phyloP scores from a whole-genome alignment of 1,284 basidiomycete genomes.

The Mycosarcoma mackinlayi region DNA sequence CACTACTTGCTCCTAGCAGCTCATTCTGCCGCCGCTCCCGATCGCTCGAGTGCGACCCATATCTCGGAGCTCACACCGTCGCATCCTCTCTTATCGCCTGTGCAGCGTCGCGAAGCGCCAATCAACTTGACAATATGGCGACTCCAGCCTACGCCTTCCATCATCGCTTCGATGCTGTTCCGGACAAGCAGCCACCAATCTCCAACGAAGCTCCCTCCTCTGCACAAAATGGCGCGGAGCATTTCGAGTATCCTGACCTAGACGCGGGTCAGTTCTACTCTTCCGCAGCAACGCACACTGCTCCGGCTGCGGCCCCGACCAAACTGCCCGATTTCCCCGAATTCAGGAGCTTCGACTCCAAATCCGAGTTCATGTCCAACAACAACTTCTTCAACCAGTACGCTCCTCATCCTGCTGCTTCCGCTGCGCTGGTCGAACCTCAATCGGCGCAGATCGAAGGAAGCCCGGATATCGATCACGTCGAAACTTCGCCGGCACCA shows the following conservation, averaged over 20 bases:
- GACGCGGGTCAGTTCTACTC: conserved; percentile 45
- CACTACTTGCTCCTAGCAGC: too few species aligned
- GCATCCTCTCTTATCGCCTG: not conserved
- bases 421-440: conserved; percentile 33
- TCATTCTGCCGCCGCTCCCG: too few species aligned
- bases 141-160: conserved; percentile 42
- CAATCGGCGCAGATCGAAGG: conserved; percentile 44
- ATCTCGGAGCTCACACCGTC: not conserved
- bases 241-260: conserved; percentile 40
- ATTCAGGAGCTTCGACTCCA: conserved; percentile 35
- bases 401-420: conserved; percentile 21
- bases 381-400: conserved; percentile 45
- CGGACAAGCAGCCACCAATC: conserved; percentile 11
- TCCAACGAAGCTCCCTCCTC: not conserved
- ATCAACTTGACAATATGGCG: conserved; percentile 25
- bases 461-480: conserved; percentile 13
- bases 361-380: conserved; percentile 24
- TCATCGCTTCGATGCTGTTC: conserved; percentile 36
- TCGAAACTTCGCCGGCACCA: not conserved
- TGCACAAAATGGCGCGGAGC: conserved; percentile 15
- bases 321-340: conserved; percentile 41
- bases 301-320: conserved; percentile 12
- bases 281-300: conserved; percentile 22
- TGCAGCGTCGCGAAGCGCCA: too few species aligned
- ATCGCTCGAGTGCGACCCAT: too few species aligned